A percentile compares a stretch with the other conserved stretches of the same genome.
Conservation (phyloP, 2,329 filamentous ascomycete species). For the Ophiosphaerella herpotricha region DNA sequence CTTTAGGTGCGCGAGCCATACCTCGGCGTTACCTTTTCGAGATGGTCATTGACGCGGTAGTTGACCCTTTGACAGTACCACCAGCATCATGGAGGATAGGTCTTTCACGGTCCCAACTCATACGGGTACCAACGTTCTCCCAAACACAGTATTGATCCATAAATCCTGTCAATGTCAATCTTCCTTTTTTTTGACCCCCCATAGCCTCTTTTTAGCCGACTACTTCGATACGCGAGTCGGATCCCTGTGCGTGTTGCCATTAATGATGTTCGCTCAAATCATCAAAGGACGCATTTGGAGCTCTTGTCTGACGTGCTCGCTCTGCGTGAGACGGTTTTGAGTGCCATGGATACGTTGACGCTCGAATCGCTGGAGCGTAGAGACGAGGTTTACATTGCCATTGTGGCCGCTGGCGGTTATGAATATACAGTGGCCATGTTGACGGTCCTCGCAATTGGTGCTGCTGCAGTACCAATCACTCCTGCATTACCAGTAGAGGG, state of each 20-base stretch:
- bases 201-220: constrained; percentile 47
- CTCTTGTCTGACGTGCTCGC: constrained; percentile 52
- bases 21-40: too few species aligned
- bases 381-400: constrained; percentile 51
- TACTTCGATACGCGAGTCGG: constrained; percentile 47
- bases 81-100: constrained; percentile 31
- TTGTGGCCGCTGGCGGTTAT: constrained; percentile 54
- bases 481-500: constrained; percentile 50
- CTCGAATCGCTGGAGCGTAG: constrained; percentile 35
- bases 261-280: constrained; percentile 45
- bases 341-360: constrained; percentile 32
- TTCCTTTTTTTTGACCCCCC: neutral
- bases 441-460: constrained; percentile 53
- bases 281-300: constrained; percentile 48
- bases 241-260: constrained; percentile 44
- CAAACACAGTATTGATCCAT: constrained; percentile 33
- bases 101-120: constrained; percentile 35
- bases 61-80: neutral
- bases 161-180: neutral
- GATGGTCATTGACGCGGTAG: neutral
- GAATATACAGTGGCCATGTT: constrained; percentile 56
- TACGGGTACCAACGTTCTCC: constrained; percentile 31
- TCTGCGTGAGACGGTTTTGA: constrained; percentile 46
- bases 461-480: constrained; percentile 53
- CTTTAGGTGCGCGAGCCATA: neutral